These are phyloP conservation scores for Saprolegnia diclina DNA, from an alignment of 352 stramenopile species.

Conservation along the genomic window DNA sequence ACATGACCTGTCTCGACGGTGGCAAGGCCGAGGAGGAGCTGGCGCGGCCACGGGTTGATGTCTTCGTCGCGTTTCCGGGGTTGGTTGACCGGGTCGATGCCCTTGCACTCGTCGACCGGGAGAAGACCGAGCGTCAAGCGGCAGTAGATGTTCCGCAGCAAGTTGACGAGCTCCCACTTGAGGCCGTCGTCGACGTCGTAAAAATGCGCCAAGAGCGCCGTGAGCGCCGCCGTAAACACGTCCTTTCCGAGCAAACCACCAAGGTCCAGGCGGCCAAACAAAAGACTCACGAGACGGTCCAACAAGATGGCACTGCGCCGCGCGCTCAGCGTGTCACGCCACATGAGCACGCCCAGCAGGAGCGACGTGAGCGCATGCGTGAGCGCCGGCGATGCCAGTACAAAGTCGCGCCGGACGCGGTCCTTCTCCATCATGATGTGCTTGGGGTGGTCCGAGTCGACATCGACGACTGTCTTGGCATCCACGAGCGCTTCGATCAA, in stretches of 20 bases:
- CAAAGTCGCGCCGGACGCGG: slow-evolving; percentile 52
- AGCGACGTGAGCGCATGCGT: slow-evolving; percentile 47
- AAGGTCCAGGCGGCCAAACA: slow-evolving; percentile 40
- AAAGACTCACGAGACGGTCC: slow-evolving; percentile 59
- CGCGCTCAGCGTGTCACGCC: slow-evolving; percentile 68
- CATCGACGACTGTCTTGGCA: slow-evolving; percentile 63
- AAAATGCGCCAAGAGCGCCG: slow-evolving; percentile 52
- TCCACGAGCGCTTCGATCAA: slow-evolving; percentile 68
- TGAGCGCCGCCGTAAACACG: slow-evolving; percentile 52
- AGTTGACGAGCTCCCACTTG: slow-evolving; percentile 81
- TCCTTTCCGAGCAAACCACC: slow-evolving; percentile 48
- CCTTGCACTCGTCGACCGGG: slow-evolving; percentile 75
- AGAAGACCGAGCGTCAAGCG: slow-evolving; percentile 51
- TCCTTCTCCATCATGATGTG: slow-evolving; percentile 62
- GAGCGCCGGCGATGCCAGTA: slow-evolving; percentile 44
- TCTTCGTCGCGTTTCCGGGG: slow-evolving; percentile 39
- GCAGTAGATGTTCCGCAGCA: slow-evolving; percentile 79
- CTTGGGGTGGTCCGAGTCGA: slow-evolving; percentile 66
- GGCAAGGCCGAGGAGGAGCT: slow-evolving; percentile 55
- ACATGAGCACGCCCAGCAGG: slow-evolving; percentile 55
- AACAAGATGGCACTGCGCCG: slow-evolving; percentile 49
- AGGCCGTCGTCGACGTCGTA: slow-evolving; percentile 73
- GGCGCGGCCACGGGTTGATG: slow-evolving; percentile 43
- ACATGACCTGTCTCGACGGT: slow-evolving; percentile 41
- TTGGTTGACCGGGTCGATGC: slow-evolving; percentile 76